These are phyloP conservation scores for Pleurotus eryngii DNA, from an alignment of 768 basidiomycete species.

Conservation along the genomic window DNA sequence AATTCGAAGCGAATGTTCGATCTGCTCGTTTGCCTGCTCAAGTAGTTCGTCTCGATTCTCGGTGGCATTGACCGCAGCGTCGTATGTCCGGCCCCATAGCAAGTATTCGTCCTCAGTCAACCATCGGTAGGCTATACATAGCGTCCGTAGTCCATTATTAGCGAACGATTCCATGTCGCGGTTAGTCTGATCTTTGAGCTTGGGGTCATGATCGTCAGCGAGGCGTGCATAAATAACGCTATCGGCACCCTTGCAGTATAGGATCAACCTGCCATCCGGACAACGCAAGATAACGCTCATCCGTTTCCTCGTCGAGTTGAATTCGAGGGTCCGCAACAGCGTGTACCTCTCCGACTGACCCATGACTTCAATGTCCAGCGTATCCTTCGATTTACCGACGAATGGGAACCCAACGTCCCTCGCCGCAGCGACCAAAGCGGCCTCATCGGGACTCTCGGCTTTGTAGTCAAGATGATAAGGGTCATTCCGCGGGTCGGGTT, in stretches of 20 bases:
- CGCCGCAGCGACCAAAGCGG: slow-evolving; percentile 88
- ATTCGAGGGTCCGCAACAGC: slow-evolving; percentile 81
- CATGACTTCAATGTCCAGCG: slow-evolving; percentile 87
- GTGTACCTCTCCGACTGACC: slow-evolving; percentile 83
- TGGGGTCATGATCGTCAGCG: slow-evolving; percentile 67
- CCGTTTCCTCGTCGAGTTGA: slow-evolving; percentile 90
- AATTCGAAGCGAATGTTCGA: slow-evolving; percentile 82
- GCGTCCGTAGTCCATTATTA: slow-evolving; percentile 86
- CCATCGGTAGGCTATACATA: slow-evolving; percentile 83
- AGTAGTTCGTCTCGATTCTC: slow-evolving; percentile 88
- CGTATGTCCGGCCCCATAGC: slow-evolving; percentile 76
- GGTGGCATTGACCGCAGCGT: slow-evolving; percentile 73
- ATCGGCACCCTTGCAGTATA: slow-evolving; percentile 98
- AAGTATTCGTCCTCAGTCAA: slow-evolving; percentile 82
- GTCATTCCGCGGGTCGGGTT: slow-evolving; percentile 54
- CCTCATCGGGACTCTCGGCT: slow-evolving; percentile 95
- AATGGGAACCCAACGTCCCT: slow-evolving; percentile 94
- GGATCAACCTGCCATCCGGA: slow-evolving; percentile 75
- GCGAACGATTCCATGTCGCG: slow-evolving; percentile 93
- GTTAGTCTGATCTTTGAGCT: slow-evolving; percentile 71
- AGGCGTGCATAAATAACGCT: slow-evolving; percentile 90
- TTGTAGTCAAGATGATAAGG: slow-evolving; percentile 82
- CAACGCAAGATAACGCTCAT: slow-evolving; percentile 91
- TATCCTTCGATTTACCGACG: slow-evolving; percentile 67
- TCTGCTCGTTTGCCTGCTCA: slow-evolving; percentile 78